Percentiles rank a stretch among this genome's conserved stretches.
phyloP scores from a whole-genome alignment of 2,329 filamentous ascomycete species.

The Apiospora sp. region DNA sequence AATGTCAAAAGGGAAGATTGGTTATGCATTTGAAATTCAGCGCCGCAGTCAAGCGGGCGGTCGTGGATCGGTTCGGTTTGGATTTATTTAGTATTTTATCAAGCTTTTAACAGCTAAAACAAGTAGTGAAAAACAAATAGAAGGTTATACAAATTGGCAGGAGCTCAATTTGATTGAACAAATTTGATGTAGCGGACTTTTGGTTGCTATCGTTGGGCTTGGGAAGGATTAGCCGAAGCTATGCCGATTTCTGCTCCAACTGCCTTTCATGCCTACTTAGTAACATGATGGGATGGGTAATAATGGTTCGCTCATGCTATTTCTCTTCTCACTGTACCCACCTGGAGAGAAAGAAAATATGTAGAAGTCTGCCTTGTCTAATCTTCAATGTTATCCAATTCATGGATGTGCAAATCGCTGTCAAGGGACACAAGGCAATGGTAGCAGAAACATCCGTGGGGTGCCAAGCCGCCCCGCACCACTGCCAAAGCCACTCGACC shows the following conservation, averaged over 20 bases:
- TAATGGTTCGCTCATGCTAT: neutral
- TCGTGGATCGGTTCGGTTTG: neutral
- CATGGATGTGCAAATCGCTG: neutral
- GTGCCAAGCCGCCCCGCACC: neutral
- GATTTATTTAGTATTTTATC: too few species aligned
- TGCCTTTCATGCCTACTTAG: neutral
- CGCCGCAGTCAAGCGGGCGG: neutral
- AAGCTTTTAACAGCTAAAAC: too few species aligned
- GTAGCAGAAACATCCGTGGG: neutral
- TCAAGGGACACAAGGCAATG: neutral
- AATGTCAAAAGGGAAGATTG: neutral
- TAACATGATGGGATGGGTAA: neutral
- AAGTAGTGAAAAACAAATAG: too few species aligned
- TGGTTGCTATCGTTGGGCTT: neutral
- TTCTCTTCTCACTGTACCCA: neutral
- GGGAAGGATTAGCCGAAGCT: neutral
- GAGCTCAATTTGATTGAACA: neutral
- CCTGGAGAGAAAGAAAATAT: neutral
- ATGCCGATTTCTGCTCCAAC: neutral
- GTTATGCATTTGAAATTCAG: neutral
- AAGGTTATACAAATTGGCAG: too few species aligned
- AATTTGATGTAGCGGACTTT: neutral
- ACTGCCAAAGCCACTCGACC: too few species aligned
- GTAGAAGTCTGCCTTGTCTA: too few species aligned
- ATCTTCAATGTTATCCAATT: neutral